Evolutionary conservation across 1,139 yeast genomes (phyloP), one percentile per base, ranked within the genome.

Genomic region (Kodamaea anthophila): DNA sequence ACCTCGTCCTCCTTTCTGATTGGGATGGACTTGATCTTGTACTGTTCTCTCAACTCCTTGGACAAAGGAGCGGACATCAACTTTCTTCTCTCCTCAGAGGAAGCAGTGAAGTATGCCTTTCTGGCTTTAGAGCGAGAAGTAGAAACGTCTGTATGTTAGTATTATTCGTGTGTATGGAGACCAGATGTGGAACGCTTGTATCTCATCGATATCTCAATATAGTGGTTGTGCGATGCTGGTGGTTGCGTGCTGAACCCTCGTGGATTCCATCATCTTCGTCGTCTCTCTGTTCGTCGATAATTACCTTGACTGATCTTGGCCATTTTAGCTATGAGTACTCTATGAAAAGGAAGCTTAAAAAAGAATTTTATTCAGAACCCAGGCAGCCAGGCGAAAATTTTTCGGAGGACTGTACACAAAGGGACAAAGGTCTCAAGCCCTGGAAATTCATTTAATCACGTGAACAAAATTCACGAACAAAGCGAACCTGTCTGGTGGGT

Each of bases 91-190:
- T 74, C 87, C 52, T 91, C 83, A 51, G 98, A 91, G 59, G 98
- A 94, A 53, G 99, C 94, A 58, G 75, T 74, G 88, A 93, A 93
- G 85, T 93, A 83, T 70, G 98, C 98, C 88, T 91, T 91, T 85
- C 99, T 88, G 71, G 97, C 77, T 84, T 91, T 91, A 70, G 95
- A 83, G 79, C 98, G 94, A 65, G 96, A 91, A 70, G 95, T 82
- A 62, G 98, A 87, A 73, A 91, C 97, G 95, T 91, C 93, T 79
- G 56, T 31, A 30, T 46, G 63, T 58, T 60, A 60, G 67, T 61
- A 58, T 39, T 9, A n/a, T n/a, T n/a, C n/a, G n/a, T n/a, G n/a
- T n/a, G n/a, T n/a, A n/a, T n/a, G n/a, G n/a, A n/a, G n/a, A n/a
- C n/a, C n/a, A n/a, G n/a, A n/a, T n/a, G n/a, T n/a, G n/a, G n/a